A percentile compares a stretch with the other conserved stretches of the same genome.
Conservation (phyloP, 2,329 filamentous ascomycete genomes). For the Bisporella sp. region DNA sequence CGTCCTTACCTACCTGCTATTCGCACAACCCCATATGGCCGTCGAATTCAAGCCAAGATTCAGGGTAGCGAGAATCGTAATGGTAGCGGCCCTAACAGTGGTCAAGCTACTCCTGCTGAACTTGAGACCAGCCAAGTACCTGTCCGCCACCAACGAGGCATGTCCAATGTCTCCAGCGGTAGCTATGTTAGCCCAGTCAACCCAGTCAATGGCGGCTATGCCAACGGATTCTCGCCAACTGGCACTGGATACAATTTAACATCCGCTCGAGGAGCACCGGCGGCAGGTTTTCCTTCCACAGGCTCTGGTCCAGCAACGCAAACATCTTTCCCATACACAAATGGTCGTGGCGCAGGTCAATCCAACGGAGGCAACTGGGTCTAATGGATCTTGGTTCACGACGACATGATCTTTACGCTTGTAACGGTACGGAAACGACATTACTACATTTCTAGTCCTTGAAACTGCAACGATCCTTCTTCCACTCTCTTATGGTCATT, state of each 20-base stretch:
- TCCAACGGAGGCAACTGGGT: slow-evolving; percentile 25
- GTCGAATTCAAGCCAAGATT: slow-evolving; percentile 88
- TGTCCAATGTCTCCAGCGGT: slow-evolving; percentile 23
- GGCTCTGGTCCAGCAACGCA: slow-evolving; percentile 14
- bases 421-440: slow-evolving; percentile 30
- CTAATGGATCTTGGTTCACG: slow-evolving; percentile 19
- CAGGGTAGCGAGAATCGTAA: slow-evolving; percentile 44
- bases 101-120: slow-evolving; percentile 25
- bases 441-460: slow-evolving; percentile 22
- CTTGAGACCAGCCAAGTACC: slow-evolving; percentile 16
- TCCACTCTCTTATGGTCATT: slow-evolving; percentile 4
- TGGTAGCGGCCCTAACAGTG: slow-evolving; percentile 23
- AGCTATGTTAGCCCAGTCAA: slow-evolving; percentile 17
- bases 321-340: slow-evolving; percentile 21
- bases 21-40: slow-evolving; percentile 86
- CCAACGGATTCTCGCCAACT: slow-evolving; percentile 20
- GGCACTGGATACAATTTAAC: slow-evolving; percentile 16
- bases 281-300: slow-evolving; percentile 17
- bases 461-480: slow-evolving; percentile 14
- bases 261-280: slow-evolving; percentile 11
- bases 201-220: slow-evolving; percentile 10
- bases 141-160: slow-evolving; percentile 25
- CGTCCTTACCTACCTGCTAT: slow-evolving; percentile 79
- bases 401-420: slow-evolving; percentile 29
- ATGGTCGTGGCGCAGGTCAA: slow-evolving; percentile 21